Evolutionary conservation across 306 rosid genomes (phyloP).

Genomic region (Castanea mollissima): DNA sequence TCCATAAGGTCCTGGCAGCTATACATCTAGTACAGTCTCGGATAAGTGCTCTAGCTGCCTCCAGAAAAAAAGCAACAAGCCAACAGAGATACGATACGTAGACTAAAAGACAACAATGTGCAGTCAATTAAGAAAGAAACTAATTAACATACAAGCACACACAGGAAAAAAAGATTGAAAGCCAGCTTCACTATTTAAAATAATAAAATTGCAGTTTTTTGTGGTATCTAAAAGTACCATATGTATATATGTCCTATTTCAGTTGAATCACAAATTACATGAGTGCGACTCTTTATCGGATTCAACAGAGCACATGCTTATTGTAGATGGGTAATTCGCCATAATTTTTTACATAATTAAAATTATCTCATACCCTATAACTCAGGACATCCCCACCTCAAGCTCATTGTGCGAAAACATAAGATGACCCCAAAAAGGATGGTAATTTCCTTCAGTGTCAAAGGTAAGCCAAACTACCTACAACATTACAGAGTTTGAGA

Average conservation of each 20-base stretch:
- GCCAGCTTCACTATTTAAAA: neutral
- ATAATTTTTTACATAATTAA: no score
- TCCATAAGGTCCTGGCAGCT: neutral
- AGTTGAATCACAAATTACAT: neutral
- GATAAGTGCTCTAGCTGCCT: neutral
- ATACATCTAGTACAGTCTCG: neutral
- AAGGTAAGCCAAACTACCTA: neutral
- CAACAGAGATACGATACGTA: neutral
- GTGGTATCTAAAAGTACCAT: neutral
- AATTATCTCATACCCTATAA: no score
- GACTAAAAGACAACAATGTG: neutral
- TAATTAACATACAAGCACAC: neutral
- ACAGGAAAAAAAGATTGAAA: neutral
- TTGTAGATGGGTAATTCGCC: no score
- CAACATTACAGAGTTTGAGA: neutral
- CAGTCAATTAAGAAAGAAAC: neutral
- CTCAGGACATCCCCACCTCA: neutral
- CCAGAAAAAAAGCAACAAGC: neutral
- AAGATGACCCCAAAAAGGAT: neutral
- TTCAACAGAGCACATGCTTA: neutral
- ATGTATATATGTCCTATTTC: neutral
- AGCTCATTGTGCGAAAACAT: neutral
- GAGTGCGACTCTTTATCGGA: neutral
- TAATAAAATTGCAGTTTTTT: neutral
- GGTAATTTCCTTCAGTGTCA: neutral